These are phyloP conservation scores for Odontarrhena argentea DNA, from an alignment of 345 rosid genomes.

Conservation along the genomic window DNA sequence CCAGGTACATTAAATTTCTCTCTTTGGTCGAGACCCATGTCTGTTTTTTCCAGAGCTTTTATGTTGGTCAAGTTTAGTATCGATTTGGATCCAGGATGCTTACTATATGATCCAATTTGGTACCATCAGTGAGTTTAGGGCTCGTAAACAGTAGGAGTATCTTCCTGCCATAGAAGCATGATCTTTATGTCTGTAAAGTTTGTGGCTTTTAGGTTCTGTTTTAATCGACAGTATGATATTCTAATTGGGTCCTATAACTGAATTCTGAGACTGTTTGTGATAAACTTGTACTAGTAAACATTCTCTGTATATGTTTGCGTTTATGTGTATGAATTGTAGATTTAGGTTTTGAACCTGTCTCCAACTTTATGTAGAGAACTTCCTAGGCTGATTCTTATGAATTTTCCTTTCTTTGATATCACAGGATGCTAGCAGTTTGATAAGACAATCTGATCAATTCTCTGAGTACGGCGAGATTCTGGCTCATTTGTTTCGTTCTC, in stretches of 20 bases:
- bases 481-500: conserved; percentile 68
- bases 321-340: conserved; percentile 15
- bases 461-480: conserved; percentile 70
- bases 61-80: conserved; percentile 15
- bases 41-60: not conserved
- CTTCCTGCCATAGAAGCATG: not conserved
- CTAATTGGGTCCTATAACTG: not conserved
- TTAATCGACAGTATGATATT: not conserved
- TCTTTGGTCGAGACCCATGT: conserved; percentile 32
- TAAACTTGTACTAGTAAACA: conserved; percentile 6
- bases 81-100: conserved; percentile 14
- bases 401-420: not conserved
- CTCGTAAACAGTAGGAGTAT: conserved; percentile 1
- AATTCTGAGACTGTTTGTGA: not conserved
- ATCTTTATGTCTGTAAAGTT: conserved; percentile 9
- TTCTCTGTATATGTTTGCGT: conserved; percentile 2
- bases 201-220: conserved; percentile 19
- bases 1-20: conserved; percentile 38
- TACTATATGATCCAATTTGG: not conserved
- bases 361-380: conserved; percentile 5
- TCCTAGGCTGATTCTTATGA: not conserved
- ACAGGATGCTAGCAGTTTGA: conserved; percentile 75
- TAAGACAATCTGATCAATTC: conserved; percentile 75
- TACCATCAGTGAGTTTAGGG: conserved; percentile 13
- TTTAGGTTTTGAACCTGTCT: not conserved